Conservation (phyloP, 306 rosid species). For the Boehmeria nivea region DNA sequence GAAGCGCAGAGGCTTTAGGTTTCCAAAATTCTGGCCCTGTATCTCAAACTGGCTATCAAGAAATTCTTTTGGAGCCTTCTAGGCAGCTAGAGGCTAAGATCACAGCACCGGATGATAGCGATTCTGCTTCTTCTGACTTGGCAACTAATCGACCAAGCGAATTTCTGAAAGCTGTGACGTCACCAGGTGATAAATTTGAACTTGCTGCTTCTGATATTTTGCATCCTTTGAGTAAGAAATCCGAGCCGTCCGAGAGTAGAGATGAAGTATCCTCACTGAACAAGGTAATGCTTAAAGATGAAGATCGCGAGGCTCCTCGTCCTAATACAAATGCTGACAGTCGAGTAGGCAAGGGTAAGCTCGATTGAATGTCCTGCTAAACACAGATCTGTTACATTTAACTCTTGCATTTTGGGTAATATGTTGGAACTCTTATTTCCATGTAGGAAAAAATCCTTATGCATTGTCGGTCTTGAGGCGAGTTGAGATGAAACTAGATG, state of each 20-base stretch:
- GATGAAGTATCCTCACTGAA: constrained; percentile 41
- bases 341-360: constrained; percentile 70
- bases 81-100: constrained; percentile 35
- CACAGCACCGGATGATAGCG: constrained; percentile 26
- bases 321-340: constrained; percentile 35
- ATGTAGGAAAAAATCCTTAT: constrained; percentile 72
- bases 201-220: constrained; percentile 29
- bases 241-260: constrained; percentile 33
- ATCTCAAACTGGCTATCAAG: constrained; percentile 38
- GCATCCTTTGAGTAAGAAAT: constrained; percentile 27
- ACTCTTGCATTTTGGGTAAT: neutral
- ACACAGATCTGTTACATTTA: no score
- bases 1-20: constrained; percentile 31
- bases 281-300: constrained; percentile 48
- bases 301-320: constrained; percentile 45
- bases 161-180: constrained; percentile 22
- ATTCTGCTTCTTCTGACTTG: constrained; percentile 30
- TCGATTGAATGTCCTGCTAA: neutral
- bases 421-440: neutral
- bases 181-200: constrained; percentile 39
- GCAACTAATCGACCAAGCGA: constrained; percentile 36
- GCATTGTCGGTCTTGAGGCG: constrained; percentile 75
- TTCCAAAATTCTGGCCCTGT: constrained; percentile 25
- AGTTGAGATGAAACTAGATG: constrained; percentile 88
- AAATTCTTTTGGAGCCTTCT: constrained; percentile 27